phyloP scores from a whole-genome alignment of 495 filamentous ascomycete species.

The Penicillium silybi region DNA sequence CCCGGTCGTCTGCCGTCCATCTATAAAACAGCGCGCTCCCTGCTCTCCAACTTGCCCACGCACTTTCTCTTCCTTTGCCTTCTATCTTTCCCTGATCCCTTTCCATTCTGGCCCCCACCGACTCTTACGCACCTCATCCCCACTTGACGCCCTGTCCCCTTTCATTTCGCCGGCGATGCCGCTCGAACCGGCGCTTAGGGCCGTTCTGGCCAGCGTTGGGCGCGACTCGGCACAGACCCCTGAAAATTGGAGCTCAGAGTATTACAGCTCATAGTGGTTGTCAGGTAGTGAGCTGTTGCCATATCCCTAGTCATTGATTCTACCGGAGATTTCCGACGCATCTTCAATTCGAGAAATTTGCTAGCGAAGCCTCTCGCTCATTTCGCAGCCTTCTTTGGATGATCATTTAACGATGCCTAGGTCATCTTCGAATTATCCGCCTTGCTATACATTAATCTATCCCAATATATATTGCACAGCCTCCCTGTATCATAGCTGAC shows the following conservation, averaged over 20 bases:
- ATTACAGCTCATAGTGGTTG: no score
- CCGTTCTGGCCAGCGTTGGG: neutral
- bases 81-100: neutral
- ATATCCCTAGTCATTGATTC: no score
- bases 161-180: neutral
- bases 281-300: no score
- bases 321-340: no score
- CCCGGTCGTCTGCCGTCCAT: neutral
- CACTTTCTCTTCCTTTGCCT: slow-evolving; percentile 5
- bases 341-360: no score
- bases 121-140: neutral
- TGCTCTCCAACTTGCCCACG: neutral
- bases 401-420: no score
- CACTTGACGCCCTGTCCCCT: slow-evolving; percentile 1
- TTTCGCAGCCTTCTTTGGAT: no score
- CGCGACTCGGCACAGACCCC: neutral
- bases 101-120: neutral
- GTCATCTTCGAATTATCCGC: no score
- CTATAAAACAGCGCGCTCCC: neutral
- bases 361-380: no score
- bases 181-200: neutral
- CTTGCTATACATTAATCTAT: neutral
- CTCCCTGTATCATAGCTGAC: neutral
- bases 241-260: neutral
- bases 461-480: neutral